phyloP scores from a whole-genome alignment of 2,329 filamentous ascomycete genomes.

The Aspergillus alliaceus region DNA sequence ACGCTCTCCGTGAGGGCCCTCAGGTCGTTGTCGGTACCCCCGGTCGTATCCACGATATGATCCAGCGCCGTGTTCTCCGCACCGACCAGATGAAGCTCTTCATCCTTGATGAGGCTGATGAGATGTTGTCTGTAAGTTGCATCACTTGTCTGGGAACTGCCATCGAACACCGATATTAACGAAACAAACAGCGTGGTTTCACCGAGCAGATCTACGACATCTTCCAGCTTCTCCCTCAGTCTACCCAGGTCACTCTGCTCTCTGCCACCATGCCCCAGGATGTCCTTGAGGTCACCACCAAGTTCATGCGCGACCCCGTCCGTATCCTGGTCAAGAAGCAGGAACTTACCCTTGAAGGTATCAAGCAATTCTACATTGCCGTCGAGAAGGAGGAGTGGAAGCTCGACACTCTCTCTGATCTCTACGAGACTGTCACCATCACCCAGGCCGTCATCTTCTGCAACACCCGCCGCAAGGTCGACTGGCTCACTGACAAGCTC shows the following conservation, averaged over 20 bases:
- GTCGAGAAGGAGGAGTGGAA: conserved; percentile 99
- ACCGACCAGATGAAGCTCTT: conserved; percentile 99
- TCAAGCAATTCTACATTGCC: conserved; percentile 99
- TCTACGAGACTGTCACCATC: conserved; percentile 99
- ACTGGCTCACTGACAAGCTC: conserved; percentile 99
- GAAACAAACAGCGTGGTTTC: conserved; percentile 74
- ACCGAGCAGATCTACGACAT: conserved; percentile 99
- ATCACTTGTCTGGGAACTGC: background rate
- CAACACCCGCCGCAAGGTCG: conserved; percentile 99
- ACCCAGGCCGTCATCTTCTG: conserved; percentile 99
- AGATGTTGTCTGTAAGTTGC: conserved; percentile 69
- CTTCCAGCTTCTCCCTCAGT: conserved; percentile 97
- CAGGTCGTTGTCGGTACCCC: conserved; percentile 98
- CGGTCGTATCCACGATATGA: conserved; percentile 99
- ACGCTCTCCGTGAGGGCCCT: conserved; percentile 90
- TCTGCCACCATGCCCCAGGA: conserved; percentile 99
- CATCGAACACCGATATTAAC: conserved; percentile 7
- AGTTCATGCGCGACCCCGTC: conserved; percentile 99
- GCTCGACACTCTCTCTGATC: conserved; percentile 95
- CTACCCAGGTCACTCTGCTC: conserved; percentile 95
- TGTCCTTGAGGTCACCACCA: conserved; percentile 98
- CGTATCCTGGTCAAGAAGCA: conserved; percentile 99
- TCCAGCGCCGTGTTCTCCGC: conserved; percentile 94
- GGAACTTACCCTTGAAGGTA: conserved; percentile 98
- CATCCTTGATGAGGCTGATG: conserved; percentile 97